A percentile compares a stretch with the other conserved stretches of the same genome.
Evolutionary conservation across 2,329 filamentous ascomycete genomes (phyloP).

Genomic region (Chrysosporium queenslandicum): DNA sequence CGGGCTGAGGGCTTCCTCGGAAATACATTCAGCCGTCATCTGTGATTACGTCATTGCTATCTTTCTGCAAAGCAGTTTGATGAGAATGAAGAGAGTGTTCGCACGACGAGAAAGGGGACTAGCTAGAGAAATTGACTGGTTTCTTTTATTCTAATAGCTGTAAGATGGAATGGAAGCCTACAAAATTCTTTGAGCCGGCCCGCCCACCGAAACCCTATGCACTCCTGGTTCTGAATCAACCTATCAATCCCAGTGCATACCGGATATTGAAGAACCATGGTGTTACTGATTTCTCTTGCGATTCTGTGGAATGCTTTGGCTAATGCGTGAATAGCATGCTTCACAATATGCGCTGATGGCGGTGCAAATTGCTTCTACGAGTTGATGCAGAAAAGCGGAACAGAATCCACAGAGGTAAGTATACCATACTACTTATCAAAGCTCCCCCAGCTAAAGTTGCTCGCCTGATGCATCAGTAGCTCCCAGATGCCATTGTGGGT

Average conservation of each 20-base stretch:
- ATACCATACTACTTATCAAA: too few relatives aligned
- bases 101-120: background rate
- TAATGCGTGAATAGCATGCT: conserved; percentile 41
- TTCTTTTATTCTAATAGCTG: background rate
- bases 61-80: background rate
- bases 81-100: background rate
- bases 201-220: conserved; percentile 32
- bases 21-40: background rate
- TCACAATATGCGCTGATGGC: conserved; percentile 77
- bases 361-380: conserved; percentile 69
- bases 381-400: conserved; percentile 31
- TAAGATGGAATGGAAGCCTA: conserved; percentile 34
- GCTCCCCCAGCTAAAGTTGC: background rate
- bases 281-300: conserved; percentile 16
- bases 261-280: conserved; percentile 30
- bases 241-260: conserved; percentile 41
- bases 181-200: conserved; percentile 31
- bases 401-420: conserved; percentile 28
- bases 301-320: background rate
- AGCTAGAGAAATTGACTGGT: background rate
- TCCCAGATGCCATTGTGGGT: conserved; percentile 67
- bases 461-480: conserved; percentile 25
- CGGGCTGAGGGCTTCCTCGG: background rate
- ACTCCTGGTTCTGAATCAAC: conserved; percentile 53
- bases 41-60: conserved; percentile 1